Conservation (phyloP, 1,284 basidiomycete genomes). For the Tilletia horrida region DNA sequence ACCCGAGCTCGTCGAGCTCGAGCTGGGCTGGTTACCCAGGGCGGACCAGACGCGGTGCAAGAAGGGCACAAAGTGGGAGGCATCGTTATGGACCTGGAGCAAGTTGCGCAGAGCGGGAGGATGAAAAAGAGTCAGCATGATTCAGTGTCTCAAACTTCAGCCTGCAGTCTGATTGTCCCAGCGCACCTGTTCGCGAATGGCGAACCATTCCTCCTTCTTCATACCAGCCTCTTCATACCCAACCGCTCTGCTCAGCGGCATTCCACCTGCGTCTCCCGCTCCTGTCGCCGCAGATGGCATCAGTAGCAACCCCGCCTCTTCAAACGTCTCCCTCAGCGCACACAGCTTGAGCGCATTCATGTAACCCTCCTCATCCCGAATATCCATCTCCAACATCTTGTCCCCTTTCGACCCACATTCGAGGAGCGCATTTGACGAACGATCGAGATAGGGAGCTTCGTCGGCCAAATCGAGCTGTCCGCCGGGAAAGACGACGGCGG, state of each 20-base stretch:
- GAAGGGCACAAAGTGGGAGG: constrained; percentile 38
- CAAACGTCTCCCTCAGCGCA: constrained; percentile 46
- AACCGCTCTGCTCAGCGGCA: constrained; percentile 38
- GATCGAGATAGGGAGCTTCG: constrained; percentile 21
- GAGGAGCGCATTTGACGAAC: neutral
- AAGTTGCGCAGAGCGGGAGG: too few species aligned
- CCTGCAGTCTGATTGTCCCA: neutral
- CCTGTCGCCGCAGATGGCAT: constrained; percentile 27
- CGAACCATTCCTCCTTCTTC: constrained; percentile 36
- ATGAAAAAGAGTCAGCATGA: too few species aligned
- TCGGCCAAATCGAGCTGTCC: constrained; percentile 43
- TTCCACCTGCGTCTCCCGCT: constrained; percentile 8
- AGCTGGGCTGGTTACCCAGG: neutral
- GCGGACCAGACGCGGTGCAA: constrained; percentile 27
- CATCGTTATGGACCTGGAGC: constrained; percentile 44
- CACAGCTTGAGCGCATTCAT: constrained; percentile 40
- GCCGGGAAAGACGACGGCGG: constrained; percentile 49
- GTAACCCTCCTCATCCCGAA: constrained; percentile 23
- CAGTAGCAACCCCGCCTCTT: constrained; percentile 45
- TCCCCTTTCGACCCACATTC: neutral
- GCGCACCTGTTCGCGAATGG: constrained; percentile 33
- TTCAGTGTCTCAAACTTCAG: too few species aligned
- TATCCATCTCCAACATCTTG: constrained; percentile 23
- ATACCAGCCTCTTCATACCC: constrained; percentile 41
- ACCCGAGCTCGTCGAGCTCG: constrained; percentile 1